Evolutionary conservation across 441 rosid species (phyloP).

Genomic region (Flueggea neowawraea): DNA sequence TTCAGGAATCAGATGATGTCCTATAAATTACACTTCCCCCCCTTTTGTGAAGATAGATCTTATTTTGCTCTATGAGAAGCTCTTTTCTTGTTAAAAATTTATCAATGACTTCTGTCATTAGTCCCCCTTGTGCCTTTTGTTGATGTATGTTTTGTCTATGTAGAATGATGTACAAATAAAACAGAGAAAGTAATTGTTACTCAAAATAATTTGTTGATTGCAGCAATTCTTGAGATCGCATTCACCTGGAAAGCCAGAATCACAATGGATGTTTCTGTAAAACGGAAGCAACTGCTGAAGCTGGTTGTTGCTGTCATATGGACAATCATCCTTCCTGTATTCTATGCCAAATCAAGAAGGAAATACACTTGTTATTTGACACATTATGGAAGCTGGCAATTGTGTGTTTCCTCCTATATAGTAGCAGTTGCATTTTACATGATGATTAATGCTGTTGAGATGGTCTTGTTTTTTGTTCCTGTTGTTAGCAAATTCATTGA

Average conservation of each 20-base stretch:
- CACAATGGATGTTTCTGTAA: conserved; percentile 60
- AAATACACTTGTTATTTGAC: conserved; percentile 82
- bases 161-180: too few relatives aligned
- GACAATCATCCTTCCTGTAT: conserved; percentile 82
- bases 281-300: conserved; percentile 65
- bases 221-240: conserved; percentile 84
- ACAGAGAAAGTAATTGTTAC: too few relatives aligned
- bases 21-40: too few relatives aligned
- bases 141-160: too few relatives aligned
- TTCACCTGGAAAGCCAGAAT: conserved; percentile 87
- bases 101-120: too few relatives aligned
- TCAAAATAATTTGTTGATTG: conserved; percentile 15
- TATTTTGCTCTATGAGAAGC: too few relatives aligned
- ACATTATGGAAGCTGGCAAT: conserved; percentile 58
- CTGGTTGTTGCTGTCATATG: conserved; percentile 72
- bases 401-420: conserved; percentile 89
- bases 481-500: conserved; percentile 79
- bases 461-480: conserved; percentile 92
- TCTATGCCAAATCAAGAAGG: conserved; percentile 71
- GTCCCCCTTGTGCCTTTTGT: too few relatives aligned
- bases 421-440: conserved; percentile 77
- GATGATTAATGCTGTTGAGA: conserved; percentile 67
- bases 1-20: too few relatives aligned
- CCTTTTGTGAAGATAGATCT: too few relatives aligned
- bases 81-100: too few relatives aligned